A percentile compares a stretch with the other conserved stretches of the same genome.
These are phyloP conservation scores for Penicillium sp. DNA, from an alignment of 2,329 filamentous ascomycete genomes.

Conservation along the genomic window DNA sequence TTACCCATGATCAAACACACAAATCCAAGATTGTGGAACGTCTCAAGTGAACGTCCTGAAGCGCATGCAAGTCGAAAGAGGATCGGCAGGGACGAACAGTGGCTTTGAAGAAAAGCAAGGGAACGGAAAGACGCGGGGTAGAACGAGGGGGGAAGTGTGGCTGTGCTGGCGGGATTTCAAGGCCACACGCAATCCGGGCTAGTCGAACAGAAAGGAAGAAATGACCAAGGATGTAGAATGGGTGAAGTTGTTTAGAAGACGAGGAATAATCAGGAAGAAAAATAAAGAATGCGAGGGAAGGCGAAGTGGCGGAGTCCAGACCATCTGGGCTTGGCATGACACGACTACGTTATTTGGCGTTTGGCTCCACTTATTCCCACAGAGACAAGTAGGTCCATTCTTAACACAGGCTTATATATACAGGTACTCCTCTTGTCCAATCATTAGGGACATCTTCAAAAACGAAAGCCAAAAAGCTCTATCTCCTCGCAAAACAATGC, in stretches of 20 bases:
- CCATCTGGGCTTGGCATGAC: constrained; percentile 25
- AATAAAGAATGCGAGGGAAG: constrained; percentile 3
- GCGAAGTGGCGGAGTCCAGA: constrained; percentile 19
- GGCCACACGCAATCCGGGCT: neutral
- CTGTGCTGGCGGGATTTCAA: constrained; percentile 7
- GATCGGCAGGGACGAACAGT: constrained; percentile 5
- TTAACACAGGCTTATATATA: neutral
- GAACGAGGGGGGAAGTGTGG: constrained; percentile 21
- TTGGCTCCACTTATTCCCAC: neutral
- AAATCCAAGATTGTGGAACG: neutral
- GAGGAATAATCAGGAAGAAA: neutral
- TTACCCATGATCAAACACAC: constrained; percentile 35
- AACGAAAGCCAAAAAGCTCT: neutral
- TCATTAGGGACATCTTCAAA: neutral
- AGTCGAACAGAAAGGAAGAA: neutral
- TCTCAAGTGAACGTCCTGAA: constrained; percentile 1
- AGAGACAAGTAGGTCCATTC: neutral
- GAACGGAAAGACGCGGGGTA: constrained; percentile 23
- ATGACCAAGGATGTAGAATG: neutral
- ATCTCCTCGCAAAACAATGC: constrained; percentile 5
- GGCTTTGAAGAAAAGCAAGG: constrained; percentile 7
- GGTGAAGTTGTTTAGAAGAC: neutral
- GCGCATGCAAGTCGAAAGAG: constrained; percentile 7
- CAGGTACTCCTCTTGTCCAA: neutral
- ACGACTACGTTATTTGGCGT: neutral